Evolutionary conservation across 768 basidiomycete species (phyloP), one percentile per base, ranked within the genome.

Genomic region (Naganishia vishniacii): DNA sequence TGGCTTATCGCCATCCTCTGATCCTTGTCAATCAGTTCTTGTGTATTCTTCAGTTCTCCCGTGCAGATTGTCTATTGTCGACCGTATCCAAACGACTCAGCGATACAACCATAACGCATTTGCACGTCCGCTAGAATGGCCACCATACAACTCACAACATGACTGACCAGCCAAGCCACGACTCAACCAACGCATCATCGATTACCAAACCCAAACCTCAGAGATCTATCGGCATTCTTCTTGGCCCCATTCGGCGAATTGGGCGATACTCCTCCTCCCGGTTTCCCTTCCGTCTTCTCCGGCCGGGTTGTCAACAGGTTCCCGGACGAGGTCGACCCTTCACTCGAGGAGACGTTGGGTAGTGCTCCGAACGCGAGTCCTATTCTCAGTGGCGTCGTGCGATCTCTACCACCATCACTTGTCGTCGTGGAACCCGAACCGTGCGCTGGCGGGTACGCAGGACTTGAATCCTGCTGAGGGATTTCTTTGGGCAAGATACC

Each of bases 131-230:
- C n/a, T n/a, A n/a, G n/a, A n/a, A n/a, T n/a, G n/a, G n/a, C n/a
- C n/a, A n/a, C n/a, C n/a, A n/a, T n/a, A n/a, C n/a, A n/a, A n/a
- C n/a, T n/a, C n/a, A n/a, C n/a, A n/a, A n/a, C n/a, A n/a, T n/a
- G n/a, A n/a, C n/a, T n/a, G n/a, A n/a, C n/a, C n/a, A n/a, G n/a
- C n/a, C n/a, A n/a, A n/a, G n/a, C n/a, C n/a, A n/a, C n/a, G n/a
- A n/a, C n/a, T n/a, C n/a, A n/a, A n/a, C n/a, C n/a, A n/a, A n/a
- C n/a, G n/a, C n/a, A n/a, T 56, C 37, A 56, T 5, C 23, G 32
- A 7, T 37, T 34, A n/a, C 53, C 53, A 25, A 56, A 56, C 20
- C 53, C 53, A 40, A 56, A 56, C 37, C 53, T 37, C 53, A 56
- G 18, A 4, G 53, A 23, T 34, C 20, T 32, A 23, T 56, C 53